Evolutionary conservation across 1,284 basidiomycete species (phyloP).

Genomic region (Hypsizygus ulmarius): DNA sequence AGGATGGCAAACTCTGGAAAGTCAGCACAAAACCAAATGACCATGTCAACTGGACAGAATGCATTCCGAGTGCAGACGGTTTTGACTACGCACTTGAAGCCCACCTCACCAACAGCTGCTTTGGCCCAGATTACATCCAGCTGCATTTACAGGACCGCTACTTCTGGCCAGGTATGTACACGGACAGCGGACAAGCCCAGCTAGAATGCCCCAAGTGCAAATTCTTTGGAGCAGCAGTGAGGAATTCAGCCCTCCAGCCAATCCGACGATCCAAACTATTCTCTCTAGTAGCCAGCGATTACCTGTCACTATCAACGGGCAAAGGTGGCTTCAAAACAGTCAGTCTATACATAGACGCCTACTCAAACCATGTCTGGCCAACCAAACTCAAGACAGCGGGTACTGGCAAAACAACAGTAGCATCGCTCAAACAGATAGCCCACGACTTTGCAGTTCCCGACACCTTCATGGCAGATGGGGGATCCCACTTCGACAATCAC

Average conservation of each 20-base stretch:
- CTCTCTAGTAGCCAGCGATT: slow-evolving; percentile 1
- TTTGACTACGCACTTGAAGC: slow-evolving; percentile 1
- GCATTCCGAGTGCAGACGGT: slow-evolving; percentile 3
- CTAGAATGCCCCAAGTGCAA: slow-evolving; percentile 5
- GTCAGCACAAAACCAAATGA: slow-evolving; percentile 3
- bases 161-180: slow-evolving; percentile 3
- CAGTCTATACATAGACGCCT: neutral
- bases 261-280: neutral
- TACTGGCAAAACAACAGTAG: neutral
- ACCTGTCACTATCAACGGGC: slow-evolving; percentile 4
- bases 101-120: slow-evolving; percentile 1
- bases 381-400: neutral
- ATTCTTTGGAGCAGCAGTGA: neutral
- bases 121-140: slow-evolving; percentile 1
- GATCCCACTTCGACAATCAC: slow-evolving; percentile 2
- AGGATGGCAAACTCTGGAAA: slow-evolving; percentile 9
- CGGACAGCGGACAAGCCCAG: neutral
- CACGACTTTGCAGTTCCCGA: neutral
- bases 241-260: neutral
- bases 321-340: slow-evolving; percentile 3
- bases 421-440: neutral
- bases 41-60: neutral
- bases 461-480: slow-evolving; percentile 1
- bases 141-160: slow-evolving; percentile 1
- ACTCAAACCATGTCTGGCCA: slow-evolving; percentile 1